These are phyloP conservation scores for Pyrenophora seminiperda DNA, from an alignment of 2,329 filamentous ascomycete genomes.

Conservation along the genomic window DNA sequence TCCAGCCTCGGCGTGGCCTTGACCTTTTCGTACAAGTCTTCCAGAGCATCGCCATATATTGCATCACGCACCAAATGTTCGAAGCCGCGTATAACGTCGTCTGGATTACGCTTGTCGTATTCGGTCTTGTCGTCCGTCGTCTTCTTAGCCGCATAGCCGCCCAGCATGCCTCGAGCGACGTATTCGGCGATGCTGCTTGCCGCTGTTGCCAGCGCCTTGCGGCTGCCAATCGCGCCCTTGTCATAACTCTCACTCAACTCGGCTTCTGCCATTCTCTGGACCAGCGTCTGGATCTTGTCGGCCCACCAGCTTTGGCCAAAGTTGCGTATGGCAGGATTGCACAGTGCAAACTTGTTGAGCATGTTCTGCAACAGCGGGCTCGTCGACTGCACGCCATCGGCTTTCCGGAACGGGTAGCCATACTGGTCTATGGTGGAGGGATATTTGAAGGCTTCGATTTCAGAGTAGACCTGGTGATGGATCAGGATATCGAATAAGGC, in stretches of 20 bases:
- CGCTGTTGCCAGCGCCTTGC: slow-evolving; percentile 76
- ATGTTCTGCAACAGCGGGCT: slow-evolving; percentile 72
- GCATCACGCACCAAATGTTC: slow-evolving; percentile 68
- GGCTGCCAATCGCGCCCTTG: slow-evolving; percentile 73
- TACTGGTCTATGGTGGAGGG: slow-evolving; percentile 68
- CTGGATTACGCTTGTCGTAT: slow-evolving; percentile 65
- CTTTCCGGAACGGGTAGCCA: slow-evolving; percentile 69
- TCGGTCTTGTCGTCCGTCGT: slow-evolving; percentile 42
- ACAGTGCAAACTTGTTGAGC: slow-evolving; percentile 67
- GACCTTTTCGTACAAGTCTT: slow-evolving; percentile 67
- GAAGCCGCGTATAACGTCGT: slow-evolving; percentile 68
- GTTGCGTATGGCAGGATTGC: slow-evolving; percentile 68
- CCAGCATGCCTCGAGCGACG: slow-evolving; percentile 68
- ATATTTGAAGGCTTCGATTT: slow-evolving; percentile 74
- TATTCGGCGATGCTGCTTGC: slow-evolving; percentile 72
- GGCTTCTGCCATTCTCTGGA: slow-evolving; percentile 61
- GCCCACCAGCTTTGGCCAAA: slow-evolving; percentile 56
- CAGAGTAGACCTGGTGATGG: slow-evolving; percentile 62
- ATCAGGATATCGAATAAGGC: slow-evolving; percentile 61
- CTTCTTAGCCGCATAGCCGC: slow-evolving; percentile 59
- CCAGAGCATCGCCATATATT: slow-evolving; percentile 70
- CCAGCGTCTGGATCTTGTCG: slow-evolving; percentile 49
- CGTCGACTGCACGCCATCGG: slow-evolving; percentile 53
- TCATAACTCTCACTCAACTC: slow-evolving; percentile 82
- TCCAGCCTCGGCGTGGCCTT: slow-evolving; percentile 67